Conservation (phyloP, 1,284 basidiomycete genomes). For the Fistulinella staudtii region DNA sequence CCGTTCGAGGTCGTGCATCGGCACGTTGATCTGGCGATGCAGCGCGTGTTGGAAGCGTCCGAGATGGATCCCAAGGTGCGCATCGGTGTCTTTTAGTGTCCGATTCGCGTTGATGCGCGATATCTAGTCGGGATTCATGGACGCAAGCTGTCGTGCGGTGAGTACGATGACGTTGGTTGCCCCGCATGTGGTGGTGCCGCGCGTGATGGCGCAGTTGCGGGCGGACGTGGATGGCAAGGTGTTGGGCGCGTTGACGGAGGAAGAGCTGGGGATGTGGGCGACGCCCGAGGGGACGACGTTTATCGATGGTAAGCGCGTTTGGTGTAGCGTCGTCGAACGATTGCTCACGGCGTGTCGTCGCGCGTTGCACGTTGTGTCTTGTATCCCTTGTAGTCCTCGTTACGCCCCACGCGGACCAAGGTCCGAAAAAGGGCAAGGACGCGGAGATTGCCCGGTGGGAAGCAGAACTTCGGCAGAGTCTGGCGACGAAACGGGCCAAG, state of each 20-base stretch:
- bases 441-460: conserved; percentile 92
- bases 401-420: conserved; percentile 50
- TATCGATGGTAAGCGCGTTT: conserved; percentile 61
- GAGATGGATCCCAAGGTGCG: conserved; percentile 43
- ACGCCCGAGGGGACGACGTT: conserved; percentile 78
- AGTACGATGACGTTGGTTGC: conserved; percentile 79
- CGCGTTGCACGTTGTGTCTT: no score
- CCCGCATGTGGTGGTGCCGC: conserved; percentile 63
- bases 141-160: conserved; percentile 73
- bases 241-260: conserved; percentile 62
- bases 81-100: background rate
- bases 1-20: conserved; percentile 58
- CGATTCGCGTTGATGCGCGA: background rate
- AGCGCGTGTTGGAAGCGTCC: conserved; percentile 46
- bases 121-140: conserved; percentile 45
- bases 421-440: conserved; percentile 76
- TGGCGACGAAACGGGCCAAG: conserved; percentile 67
- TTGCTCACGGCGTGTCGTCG: no score
- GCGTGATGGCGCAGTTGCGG: conserved; percentile 63
- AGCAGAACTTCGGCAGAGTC: conserved; percentile 79
- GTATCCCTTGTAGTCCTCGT: conserved; percentile 57
- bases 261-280: conserved; percentile 80
- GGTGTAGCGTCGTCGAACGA: no score
- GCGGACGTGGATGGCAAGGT: conserved; percentile 57
- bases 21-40: conserved; percentile 49